phyloP scores from a whole-genome alignment of 2,329 filamentous ascomycete species.

The Microdochium trichocladiopsis region DNA sequence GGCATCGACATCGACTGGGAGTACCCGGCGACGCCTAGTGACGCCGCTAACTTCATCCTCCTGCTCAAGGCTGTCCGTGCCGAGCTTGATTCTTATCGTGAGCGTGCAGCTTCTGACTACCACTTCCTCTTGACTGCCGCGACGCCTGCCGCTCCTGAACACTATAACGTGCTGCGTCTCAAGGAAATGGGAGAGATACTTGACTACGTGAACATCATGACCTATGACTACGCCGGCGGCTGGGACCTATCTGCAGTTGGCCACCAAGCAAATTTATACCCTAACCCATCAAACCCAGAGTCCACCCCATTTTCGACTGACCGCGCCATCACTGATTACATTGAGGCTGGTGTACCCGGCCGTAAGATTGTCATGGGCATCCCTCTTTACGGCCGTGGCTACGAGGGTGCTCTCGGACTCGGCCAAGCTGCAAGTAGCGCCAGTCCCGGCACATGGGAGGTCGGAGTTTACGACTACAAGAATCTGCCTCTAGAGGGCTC shows the following conservation, averaged over 20 bases:
- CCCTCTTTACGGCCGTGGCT: constrained; percentile 73
- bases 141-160: constrained; percentile 36
- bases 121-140: constrained; percentile 50
- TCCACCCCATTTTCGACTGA: constrained; percentile 66
- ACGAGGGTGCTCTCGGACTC: constrained; percentile 55
- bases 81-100: constrained; percentile 41
- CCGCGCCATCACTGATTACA: constrained; percentile 58
- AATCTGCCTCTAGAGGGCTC: constrained; percentile 58
- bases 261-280: constrained; percentile 67
- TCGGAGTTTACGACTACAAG: constrained; percentile 77
- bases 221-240: constrained; percentile 65
- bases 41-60: constrained; percentile 36
- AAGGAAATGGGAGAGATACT: constrained; percentile 35
- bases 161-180: constrained; percentile 41
- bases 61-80: constrained; percentile 35
- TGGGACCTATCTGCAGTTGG: constrained; percentile 54
- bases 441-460: constrained; percentile 65
- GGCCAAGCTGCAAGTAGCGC: constrained; percentile 57
- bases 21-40: constrained; percentile 25
- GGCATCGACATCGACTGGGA: constrained; percentile 33
- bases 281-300: constrained; percentile 40
- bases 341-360: constrained; percentile 51
- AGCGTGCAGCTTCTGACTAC: constrained; percentile 33
- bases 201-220: constrained; percentile 59
- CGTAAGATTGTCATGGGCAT: constrained; percentile 70